phyloP scores from a whole-genome alignment of 495 filamentous ascomycete genomes.

The Durotheca rogersii region DNA sequence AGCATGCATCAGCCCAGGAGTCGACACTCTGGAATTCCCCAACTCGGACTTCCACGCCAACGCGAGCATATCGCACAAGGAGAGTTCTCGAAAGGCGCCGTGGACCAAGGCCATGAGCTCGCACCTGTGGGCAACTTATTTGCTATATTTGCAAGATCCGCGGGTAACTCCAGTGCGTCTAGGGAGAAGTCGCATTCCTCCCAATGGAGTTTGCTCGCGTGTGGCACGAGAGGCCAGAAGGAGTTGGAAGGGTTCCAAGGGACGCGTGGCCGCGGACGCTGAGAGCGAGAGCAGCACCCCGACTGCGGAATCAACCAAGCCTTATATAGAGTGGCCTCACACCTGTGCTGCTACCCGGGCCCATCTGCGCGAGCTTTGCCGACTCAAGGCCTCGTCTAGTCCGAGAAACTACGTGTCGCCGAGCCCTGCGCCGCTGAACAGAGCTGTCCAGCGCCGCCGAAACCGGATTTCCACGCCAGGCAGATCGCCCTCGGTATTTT shows the following conservation, averaged over 20 bases:
- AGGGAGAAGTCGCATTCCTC: conserved; percentile 81
- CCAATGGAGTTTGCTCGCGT: conserved; percentile 83
- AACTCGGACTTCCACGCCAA: conserved; percentile 14
- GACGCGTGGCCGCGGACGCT: conserved; percentile 33
- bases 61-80: conserved; percentile 12
- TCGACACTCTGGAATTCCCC: conserved; percentile 36
- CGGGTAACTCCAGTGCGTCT: conserved; percentile 92
- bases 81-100: conserved; percentile 46
- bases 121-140: conserved; percentile 90
- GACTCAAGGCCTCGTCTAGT: conserved; percentile 66
- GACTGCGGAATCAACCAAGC: conserved; percentile 45
- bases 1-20: conserved; percentile 46
- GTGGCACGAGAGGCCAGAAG: conserved; percentile 82
- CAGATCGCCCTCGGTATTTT: conserved; percentile 43
- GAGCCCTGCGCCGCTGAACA: conserved; percentile 69
- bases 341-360: conserved; percentile 77
- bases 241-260: conserved; percentile 71
- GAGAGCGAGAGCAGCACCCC: conserved; percentile 71
- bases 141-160: conserved; percentile 85
- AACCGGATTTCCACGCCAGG: conserved; percentile 44
- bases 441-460: conserved; percentile 52
- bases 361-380: conserved; percentile 81
- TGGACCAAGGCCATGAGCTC: conserved; percentile 92
- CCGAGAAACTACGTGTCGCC: conserved; percentile 63
- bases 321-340: conserved; percentile 70